Evolutionary conservation across 257 asterid species (phyloP).

Genomic region (Jasminum sambac): DNA sequence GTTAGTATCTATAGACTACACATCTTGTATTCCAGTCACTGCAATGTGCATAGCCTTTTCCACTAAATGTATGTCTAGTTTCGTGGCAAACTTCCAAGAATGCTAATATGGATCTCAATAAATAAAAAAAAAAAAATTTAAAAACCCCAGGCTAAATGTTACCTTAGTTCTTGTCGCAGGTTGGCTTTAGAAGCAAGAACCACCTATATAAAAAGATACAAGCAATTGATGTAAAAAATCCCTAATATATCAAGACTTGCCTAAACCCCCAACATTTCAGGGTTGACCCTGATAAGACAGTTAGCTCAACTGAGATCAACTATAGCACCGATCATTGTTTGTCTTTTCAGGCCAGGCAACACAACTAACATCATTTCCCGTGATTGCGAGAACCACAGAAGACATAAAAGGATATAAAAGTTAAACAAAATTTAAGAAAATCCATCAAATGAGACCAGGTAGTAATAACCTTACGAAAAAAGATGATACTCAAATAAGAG

Average conservation of each 20-base stretch:
- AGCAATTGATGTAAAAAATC: neutral
- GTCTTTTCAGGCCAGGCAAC: neutral
- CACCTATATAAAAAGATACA: neutral
- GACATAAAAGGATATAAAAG: neutral
- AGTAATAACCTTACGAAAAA: neutral
- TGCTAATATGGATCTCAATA: neutral
- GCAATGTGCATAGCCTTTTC: no score
- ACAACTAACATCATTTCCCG: neutral
- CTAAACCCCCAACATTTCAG: no score
- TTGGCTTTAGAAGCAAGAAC: neutral
- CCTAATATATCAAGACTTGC: no score
- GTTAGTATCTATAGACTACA: no score
- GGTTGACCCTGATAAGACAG: no score
- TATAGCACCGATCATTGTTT: neutral
- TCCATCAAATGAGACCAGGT: neutral
- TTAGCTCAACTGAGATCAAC: neutral
- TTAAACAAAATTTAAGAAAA: neutral
- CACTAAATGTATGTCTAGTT: neutral
- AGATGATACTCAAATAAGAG: conserved; percentile 27
- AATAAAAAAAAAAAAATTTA: no score
- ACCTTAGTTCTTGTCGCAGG: neutral
- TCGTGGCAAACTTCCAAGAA: neutral
- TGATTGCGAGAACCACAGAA: neutral
- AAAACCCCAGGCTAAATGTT: neutral
- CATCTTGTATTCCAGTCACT: no score